A percentile compares a stretch with the other conserved stretches of the same genome.
phyloP scores from a whole-genome alignment of 768 basidiomycete species.

The Sporobolomyces pararoseus region DNA sequence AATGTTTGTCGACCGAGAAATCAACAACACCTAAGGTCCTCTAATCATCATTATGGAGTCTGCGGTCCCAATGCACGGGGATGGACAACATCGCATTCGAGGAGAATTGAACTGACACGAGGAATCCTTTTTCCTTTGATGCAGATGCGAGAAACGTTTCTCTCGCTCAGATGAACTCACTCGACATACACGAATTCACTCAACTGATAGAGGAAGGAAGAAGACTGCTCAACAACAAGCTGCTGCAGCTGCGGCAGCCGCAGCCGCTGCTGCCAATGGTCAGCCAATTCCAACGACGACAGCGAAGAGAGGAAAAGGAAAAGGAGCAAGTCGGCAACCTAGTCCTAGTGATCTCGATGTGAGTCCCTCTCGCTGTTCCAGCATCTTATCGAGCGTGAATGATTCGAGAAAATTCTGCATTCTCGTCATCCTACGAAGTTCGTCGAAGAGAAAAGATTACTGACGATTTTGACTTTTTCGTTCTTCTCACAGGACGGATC shows the following conservation, averaged over 20 bases:
- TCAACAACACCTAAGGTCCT: not conserved
- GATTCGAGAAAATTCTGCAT: no score
- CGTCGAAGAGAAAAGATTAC: not conserved
- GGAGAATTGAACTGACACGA: no score
- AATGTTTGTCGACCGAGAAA: constrained; percentile 1
- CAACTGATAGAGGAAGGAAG: constrained; percentile 41
- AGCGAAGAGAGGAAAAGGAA: constrained; percentile 16
- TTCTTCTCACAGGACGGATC: not conserved
- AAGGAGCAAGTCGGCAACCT: constrained; percentile 13
- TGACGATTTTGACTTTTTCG: not conserved
- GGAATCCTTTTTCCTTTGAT: not conserved
- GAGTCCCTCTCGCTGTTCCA: constrained; percentile 1
- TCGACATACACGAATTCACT: constrained; percentile 87
- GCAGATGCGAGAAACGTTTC: constrained; percentile 90
- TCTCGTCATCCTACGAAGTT: not conserved
- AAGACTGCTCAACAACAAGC: constrained; percentile 40
- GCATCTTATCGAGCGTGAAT: no score
- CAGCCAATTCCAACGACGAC: not conserved
- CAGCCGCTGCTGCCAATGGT: constrained; percentile 58
- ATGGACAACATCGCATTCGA: no score
- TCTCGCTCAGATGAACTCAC: constrained; percentile 98
- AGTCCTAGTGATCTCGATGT: constrained; percentile 35
- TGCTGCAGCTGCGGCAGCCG: constrained; percentile 47
- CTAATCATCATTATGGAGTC: no score
- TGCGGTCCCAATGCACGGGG: no score